These are phyloP conservation scores for Dothistroma pini DNA, from an alignment of 2,329 filamentous ascomycete genomes.

Conservation along the genomic window DNA sequence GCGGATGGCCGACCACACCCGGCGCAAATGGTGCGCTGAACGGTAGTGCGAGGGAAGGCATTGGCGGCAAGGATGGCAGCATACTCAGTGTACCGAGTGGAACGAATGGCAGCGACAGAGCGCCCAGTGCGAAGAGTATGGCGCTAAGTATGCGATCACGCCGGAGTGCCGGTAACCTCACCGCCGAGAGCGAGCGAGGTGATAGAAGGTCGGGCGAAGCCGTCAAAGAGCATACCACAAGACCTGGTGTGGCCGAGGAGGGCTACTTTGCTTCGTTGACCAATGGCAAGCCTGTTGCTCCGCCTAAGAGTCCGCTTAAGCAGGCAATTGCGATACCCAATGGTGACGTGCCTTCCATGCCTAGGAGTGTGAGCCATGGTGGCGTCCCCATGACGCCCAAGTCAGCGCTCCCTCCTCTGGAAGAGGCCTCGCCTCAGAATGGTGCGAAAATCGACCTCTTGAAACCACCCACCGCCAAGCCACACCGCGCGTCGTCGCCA, in stretches of 20 bases:
- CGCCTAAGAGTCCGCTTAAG: slow-evolving; percentile 31
- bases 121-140: slow-evolving; percentile 28
- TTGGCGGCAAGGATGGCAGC: slow-evolving; percentile 31
- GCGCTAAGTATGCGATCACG: slow-evolving; percentile 38
- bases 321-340: slow-evolving; percentile 19
- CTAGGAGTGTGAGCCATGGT: slow-evolving; percentile 22
- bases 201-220: slow-evolving; percentile 31
- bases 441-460: slow-evolving; percentile 24
- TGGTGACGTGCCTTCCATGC: slow-evolving; percentile 15
- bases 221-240: slow-evolving; percentile 26
- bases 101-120: slow-evolving; percentile 22
- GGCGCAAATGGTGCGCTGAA: slow-evolving; percentile 36
- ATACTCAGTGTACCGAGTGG: slow-evolving; percentile 28
- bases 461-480: slow-evolving; percentile 22
- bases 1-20: slow-evolving; percentile 30
- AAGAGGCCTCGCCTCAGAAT: slow-evolving; percentile 28
- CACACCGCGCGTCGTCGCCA: slow-evolving; percentile 35
- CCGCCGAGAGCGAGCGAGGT: slow-evolving; percentile 28
- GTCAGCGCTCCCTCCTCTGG: slow-evolving; percentile 27
- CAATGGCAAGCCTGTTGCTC: slow-evolving; percentile 37
- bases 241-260: slow-evolving; percentile 39
- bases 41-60: slow-evolving; percentile 39
- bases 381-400: slow-evolving; percentile 23
- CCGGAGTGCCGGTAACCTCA: slow-evolving; percentile 26
- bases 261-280: slow-evolving; percentile 44